Conservation (phyloP, 805 yeast genomes). For the Ogataea salicorniae region DNA sequence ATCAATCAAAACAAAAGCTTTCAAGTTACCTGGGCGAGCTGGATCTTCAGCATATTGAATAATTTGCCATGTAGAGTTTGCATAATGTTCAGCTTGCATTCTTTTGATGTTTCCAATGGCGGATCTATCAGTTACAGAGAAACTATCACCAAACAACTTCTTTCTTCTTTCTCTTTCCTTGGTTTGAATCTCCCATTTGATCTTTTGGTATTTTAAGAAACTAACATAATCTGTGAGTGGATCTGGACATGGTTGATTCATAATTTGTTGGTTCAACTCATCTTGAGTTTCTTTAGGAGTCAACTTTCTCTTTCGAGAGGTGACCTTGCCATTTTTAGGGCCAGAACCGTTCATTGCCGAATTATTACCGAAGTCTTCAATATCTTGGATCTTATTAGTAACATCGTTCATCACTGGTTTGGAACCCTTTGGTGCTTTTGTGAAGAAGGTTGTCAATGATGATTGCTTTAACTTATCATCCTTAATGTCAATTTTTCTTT, state of each 20-base stretch:
- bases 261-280: conserved; percentile 39
- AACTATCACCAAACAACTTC: conserved; percentile 68
- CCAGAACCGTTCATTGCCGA: conserved; percentile 24
- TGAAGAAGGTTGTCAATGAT: conserved; percentile 54
- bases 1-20: conserved; percentile 63
- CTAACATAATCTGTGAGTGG: conserved; percentile 62
- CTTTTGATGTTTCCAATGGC: conserved; percentile 66
- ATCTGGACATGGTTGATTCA: conserved; percentile 56
- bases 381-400: conserved; percentile 48
- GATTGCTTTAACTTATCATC: conserved; percentile 72
- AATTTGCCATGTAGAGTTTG: conserved; percentile 81
- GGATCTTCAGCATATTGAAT: conserved; percentile 60
- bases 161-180: conserved; percentile 66
- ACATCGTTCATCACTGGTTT: conserved; percentile 32
- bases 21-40: conserved; percentile 64
- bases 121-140: conserved; percentile 43
- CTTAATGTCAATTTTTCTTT: conserved; percentile 50
- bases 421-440: conserved; percentile 33
- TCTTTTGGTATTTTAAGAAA: conserved; percentile 70
- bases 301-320: conserved; percentile 40
- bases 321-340: conserved; percentile 41
- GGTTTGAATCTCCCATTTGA: conserved; percentile 82
- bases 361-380: conserved; percentile 62
- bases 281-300: conserved; percentile 35
- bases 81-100: conserved; percentile 72